phyloP scores from a whole-genome alignment of 305 asterid species.

The Fraxinus angustifolia region DNA sequence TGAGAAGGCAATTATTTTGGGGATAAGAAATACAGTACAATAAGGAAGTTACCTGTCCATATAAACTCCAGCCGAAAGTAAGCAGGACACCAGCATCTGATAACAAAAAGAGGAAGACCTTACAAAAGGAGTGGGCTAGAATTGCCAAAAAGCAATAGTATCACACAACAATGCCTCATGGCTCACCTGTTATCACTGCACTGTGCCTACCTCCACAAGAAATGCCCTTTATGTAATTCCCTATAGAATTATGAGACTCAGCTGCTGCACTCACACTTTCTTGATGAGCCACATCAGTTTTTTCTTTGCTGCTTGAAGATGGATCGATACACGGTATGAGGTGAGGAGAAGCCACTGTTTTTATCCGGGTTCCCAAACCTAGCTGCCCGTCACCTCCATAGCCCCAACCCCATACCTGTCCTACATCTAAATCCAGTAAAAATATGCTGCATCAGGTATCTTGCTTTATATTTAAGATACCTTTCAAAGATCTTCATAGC shows the following conservation, averaged over 20 bases:
- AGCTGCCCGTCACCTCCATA: slow-evolving; percentile 62
- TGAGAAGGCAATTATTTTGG: neutral
- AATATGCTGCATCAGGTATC: slow-evolving; percentile 59
- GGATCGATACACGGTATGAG: slow-evolving; percentile 44
- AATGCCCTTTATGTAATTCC: slow-evolving; percentile 37
- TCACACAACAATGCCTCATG: neutral
- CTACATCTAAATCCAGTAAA: slow-evolving; percentile 64
- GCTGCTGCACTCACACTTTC: slow-evolving; percentile 21
- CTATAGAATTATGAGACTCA: slow-evolving; percentile 27
- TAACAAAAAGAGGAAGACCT: neutral
- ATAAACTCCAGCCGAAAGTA: slow-evolving; percentile 55
- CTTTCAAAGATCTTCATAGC: slow-evolving; percentile 49
- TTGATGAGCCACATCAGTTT: slow-evolving; percentile 23
- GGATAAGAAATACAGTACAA: neutral
- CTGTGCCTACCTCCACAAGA: slow-evolving; percentile 58
- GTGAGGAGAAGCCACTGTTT: slow-evolving; percentile 58
- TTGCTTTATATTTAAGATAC: slow-evolving; percentile 41
- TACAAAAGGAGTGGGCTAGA: neutral
- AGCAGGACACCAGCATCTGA: slow-evolving; percentile 51
- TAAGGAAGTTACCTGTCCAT: slow-evolving; percentile 42
- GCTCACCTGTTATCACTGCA: slow-evolving; percentile 45
- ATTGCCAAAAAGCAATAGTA: neutral
- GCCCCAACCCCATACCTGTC: slow-evolving; percentile 69
- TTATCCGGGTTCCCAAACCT: slow-evolving; percentile 48
- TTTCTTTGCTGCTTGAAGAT: slow-evolving; percentile 30